A percentile compares a stretch with the other conserved stretches of the same genome.
phyloP scores from a whole-genome alignment of 768 basidiomycete genomes.

The Pleurotus djamor region DNA sequence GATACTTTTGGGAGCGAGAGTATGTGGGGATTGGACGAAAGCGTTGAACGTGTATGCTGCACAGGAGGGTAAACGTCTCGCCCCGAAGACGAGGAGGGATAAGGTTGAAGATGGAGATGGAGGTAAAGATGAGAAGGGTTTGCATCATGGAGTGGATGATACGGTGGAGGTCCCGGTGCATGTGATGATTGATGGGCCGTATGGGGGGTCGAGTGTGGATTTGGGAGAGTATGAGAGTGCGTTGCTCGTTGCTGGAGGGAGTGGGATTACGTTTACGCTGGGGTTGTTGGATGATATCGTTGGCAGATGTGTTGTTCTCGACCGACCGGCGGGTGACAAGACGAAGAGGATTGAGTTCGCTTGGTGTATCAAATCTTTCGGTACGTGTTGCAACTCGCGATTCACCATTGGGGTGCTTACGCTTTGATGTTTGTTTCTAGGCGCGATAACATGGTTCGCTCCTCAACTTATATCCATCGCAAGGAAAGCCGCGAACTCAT shows the following conservation, averaged over 20 bases:
- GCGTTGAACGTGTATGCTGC: constrained; percentile 56
- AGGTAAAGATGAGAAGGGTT: too few species aligned
- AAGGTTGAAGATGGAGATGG: too few species aligned
- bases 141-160: too few species aligned
- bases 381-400: constrained; percentile 42
- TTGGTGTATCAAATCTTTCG: constrained; percentile 78
- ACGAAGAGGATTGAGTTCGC: constrained; percentile 72
- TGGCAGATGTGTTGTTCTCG: constrained; percentile 51
- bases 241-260: constrained; percentile 81
- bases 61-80: constrained; percentile 17
- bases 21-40: constrained; percentile 71
- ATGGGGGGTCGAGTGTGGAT: constrained; percentile 77
- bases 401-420: too few species aligned
- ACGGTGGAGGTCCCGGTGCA: constrained; percentile 39
- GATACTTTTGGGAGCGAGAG: constrained; percentile 65
- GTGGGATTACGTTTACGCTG: constrained; percentile 80
- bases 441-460: constrained; percentile 40
- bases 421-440: too few species aligned
- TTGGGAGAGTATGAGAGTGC: constrained; percentile 69
- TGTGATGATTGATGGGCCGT: constrained; percentile 86
- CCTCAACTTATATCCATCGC: constrained; percentile 37
- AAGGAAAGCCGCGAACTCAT: constrained; percentile 25
- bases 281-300: constrained; percentile 83
- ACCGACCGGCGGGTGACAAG: constrained; percentile 42
- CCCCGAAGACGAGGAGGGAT: too few species aligned